Evolutionary conservation across 2,329 filamentous ascomycete genomes (phyloP).

Genomic region (Fusarium lyarnte): DNA sequence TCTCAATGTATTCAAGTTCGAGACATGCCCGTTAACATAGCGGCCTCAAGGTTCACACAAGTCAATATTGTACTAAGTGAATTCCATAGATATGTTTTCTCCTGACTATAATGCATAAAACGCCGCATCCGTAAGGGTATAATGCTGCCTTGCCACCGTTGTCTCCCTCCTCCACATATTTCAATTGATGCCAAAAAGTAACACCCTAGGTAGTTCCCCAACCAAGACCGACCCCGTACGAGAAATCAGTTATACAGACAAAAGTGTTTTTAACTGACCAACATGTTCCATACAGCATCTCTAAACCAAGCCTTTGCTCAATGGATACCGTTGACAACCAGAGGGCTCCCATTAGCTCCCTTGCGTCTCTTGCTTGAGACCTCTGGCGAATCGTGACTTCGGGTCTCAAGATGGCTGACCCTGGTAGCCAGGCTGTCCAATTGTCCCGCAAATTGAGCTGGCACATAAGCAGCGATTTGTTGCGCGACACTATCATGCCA

Average conservation of each 20-base stretch:
- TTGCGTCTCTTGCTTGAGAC: constrained; percentile 38
- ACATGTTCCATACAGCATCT: background rate
- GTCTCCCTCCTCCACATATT: background rate
- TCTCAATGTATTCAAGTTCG: background rate
- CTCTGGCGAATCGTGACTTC: constrained; percentile 6
- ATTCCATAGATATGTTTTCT: background rate
- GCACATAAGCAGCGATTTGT: constrained; percentile 47
- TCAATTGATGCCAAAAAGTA: constrained; percentile 10
- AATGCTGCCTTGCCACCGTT: constrained; percentile 15
- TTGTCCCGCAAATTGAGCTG: constrained; percentile 29
- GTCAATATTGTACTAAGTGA: background rate
- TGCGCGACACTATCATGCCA: constrained; percentile 54
- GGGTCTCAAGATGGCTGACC: constrained; percentile 36
- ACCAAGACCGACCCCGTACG: background rate
- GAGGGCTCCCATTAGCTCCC: constrained; percentile 27
- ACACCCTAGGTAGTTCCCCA: background rate
- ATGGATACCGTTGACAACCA: constrained; percentile 14
- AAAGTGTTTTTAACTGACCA: background rate
- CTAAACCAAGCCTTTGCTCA: background rate
- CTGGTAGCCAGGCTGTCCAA: constrained; percentile 31
- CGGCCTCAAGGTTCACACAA: background rate
- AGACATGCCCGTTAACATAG: background rate
- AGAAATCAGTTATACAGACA: background rate
- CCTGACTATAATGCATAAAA: background rate
- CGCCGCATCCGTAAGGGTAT: constrained; percentile 31